Evolutionary conservation across 2,329 filamentous ascomycete species (phyloP).

Genomic region (Xylariaceae sp.): DNA sequence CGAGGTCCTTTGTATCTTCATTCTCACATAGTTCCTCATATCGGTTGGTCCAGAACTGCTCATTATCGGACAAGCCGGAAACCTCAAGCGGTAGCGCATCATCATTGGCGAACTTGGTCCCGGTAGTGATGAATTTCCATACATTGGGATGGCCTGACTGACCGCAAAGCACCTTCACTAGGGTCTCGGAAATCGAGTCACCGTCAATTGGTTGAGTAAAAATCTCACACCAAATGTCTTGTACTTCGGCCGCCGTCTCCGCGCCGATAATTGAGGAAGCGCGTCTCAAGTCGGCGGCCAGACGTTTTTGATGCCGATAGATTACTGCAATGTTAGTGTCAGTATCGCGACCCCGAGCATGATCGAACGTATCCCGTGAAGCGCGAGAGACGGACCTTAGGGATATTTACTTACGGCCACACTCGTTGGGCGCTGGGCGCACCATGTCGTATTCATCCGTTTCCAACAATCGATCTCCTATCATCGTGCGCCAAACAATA

Average conservation of each 20-base stretch:
- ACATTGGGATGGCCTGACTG: slow-evolving; percentile 9
- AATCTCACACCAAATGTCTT: slow-evolving; percentile 4
- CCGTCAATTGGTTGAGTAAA: slow-evolving; percentile 4
- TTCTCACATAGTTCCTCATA: slow-evolving; percentile 5
- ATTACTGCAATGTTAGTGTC: background rate
- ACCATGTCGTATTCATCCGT: background rate
- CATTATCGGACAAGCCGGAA: background rate
- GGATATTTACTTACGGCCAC: background rate
- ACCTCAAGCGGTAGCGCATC: slow-evolving; percentile 1
- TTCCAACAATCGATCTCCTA: slow-evolving; percentile 10
- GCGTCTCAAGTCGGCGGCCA: background rate
- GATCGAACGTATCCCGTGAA: background rate
- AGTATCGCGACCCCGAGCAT: background rate
- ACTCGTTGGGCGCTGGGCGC: slow-evolving; percentile 4
- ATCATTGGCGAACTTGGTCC: slow-evolving; percentile 7
- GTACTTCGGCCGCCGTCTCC: slow-evolving; percentile 5
- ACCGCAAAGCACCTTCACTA: slow-evolving; percentile 8
- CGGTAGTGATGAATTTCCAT: slow-evolving; percentile 4
- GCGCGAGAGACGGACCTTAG: background rate
- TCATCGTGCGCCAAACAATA: slow-evolving; percentile 8
- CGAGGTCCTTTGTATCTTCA: slow-evolving; percentile 6
- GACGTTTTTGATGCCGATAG: slow-evolving; percentile 6
- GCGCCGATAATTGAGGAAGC: background rate
- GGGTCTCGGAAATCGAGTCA: slow-evolving; percentile 5
- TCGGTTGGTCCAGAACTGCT: slow-evolving; percentile 3